phyloP scores from a whole-genome alignment of 2,329 filamentous ascomycete species.

The Cercospora canescens region DNA sequence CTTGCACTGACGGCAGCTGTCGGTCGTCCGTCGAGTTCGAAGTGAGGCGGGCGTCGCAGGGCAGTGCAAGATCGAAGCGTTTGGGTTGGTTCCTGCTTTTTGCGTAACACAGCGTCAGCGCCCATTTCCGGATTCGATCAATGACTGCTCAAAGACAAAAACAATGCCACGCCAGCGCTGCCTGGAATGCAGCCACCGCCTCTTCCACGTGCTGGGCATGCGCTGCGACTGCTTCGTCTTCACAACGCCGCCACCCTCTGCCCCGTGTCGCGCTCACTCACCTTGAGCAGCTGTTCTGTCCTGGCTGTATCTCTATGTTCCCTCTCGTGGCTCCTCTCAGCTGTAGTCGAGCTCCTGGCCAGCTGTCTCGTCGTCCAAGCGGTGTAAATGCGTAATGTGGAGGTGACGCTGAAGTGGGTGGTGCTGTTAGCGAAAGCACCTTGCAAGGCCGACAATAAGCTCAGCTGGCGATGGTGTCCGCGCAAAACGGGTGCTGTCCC shows the following conservation, averaged over 20 bases:
- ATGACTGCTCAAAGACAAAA: constrained; percentile 5
- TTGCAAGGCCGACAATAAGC: not conserved
- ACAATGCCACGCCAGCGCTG: constrained; percentile 12
- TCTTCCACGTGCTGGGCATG: constrained; percentile 22
- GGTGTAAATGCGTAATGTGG: not conserved
- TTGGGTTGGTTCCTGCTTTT: constrained; percentile 20
- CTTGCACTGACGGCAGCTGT: not conserved
- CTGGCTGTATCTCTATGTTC: not conserved
- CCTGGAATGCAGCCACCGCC: constrained; percentile 16
- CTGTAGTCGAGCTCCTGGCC: not conserved
- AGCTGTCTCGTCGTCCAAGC: not conserved
- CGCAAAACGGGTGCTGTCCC: not conserved
- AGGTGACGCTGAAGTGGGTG: not conserved
- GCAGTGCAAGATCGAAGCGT: not conserved
- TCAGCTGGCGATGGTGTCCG: not conserved
- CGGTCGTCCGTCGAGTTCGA: not conserved
- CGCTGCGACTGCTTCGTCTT: not conserved
- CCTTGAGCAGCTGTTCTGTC: not conserved
- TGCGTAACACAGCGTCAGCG: constrained; percentile 21
- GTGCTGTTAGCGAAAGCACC: not conserved
- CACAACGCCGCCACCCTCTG: not conserved
- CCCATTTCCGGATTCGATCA: constrained; percentile 18
- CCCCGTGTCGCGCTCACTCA: not conserved
- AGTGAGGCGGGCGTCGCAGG: not conserved
- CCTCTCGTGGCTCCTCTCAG: not conserved